A percentile compares a stretch with the other conserved stretches of the same genome.
phyloP scores from a whole-genome alignment of 176 grass and related monocot species.

The Ananas comosus region DNA sequence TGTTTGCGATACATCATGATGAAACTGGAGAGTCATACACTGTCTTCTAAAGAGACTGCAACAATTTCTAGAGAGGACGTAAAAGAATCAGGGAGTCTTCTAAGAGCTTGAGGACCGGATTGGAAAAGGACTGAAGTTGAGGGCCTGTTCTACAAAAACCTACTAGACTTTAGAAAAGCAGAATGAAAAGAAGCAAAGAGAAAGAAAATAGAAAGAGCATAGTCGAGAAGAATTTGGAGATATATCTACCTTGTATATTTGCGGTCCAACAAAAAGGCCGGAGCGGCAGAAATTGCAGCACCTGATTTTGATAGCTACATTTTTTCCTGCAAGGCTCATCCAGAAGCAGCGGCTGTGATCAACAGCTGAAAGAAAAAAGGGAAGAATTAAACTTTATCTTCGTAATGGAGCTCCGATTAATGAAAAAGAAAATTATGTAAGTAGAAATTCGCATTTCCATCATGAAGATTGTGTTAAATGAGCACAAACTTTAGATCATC shows the following conservation, averaged over 20 bases:
- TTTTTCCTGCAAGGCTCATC: constrained; percentile 56
- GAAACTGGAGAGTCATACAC: constrained; percentile 64
- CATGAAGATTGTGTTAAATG: background rate
- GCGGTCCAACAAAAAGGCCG: constrained; percentile 24
- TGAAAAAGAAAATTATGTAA: too few relatives aligned
- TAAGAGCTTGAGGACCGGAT: constrained; percentile 83
- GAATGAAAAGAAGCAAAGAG: constrained; percentile 39
- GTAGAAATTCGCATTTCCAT: background rate
- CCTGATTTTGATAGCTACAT: constrained; percentile 70
- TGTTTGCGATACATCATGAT: constrained; percentile 63
- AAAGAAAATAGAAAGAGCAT: constrained; percentile 40
- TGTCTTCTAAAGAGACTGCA: constrained; percentile 62
- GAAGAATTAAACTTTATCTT: constrained; percentile 20
- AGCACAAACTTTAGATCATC: background rate
- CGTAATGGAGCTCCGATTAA: background rate
- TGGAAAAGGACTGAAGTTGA: constrained; percentile 59
- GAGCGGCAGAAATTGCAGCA: constrained; percentile 80
- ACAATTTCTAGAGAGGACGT: constrained; percentile 66
- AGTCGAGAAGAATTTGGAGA: constrained; percentile 44
- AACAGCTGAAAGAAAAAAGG: constrained; percentile 29
- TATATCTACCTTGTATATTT: constrained; percentile 55
- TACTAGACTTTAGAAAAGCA: constrained; percentile 43
- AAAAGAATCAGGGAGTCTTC: constrained; percentile 69
- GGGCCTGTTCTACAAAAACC: constrained; percentile 87
- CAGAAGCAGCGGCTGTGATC: constrained; percentile 57